Percentiles rank a stretch among this genome's conserved stretches.
phyloP scores from a whole-genome alignment of 371 early-diverging fungal genomes.

The Mucor circinelloides region DNA sequence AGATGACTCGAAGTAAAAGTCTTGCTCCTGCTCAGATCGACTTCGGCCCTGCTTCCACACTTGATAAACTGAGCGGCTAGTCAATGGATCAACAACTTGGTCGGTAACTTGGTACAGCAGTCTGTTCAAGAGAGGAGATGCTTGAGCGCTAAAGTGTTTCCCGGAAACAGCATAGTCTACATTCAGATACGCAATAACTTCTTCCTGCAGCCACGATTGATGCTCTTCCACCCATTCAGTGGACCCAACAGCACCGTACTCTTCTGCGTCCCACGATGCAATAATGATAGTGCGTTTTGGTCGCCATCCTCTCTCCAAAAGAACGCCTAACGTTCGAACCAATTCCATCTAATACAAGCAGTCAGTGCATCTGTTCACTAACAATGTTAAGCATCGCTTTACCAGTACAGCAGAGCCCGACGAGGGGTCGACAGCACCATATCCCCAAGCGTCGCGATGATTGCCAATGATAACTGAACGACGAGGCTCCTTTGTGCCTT shows the following conservation, averaged over 20 bases:
- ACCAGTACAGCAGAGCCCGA: slow-evolving; percentile 66
- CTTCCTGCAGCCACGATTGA: slow-evolving; percentile 51
- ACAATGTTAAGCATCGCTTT: slow-evolving; percentile 2
- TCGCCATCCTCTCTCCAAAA: slow-evolving; percentile 63
- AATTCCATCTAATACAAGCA: slow-evolving; percentile 49
- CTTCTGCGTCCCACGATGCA: slow-evolving; percentile 74
- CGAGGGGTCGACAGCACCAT: slow-evolving; percentile 65
- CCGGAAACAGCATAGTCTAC: slow-evolving; percentile 58
- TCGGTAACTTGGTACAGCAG: slow-evolving; percentile 55
- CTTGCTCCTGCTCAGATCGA: neutral
- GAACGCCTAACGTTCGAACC: slow-evolving; percentile 54
- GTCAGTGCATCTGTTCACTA: neutral
- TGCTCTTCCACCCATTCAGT: slow-evolving; percentile 76
- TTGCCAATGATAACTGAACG: slow-evolving; percentile 61
- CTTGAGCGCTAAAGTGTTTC: slow-evolving; percentile 44
- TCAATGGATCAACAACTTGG: slow-evolving; percentile 48
- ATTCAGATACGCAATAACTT: slow-evolving; percentile 63
- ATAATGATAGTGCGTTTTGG: slow-evolving; percentile 67
- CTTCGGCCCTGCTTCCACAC: slow-evolving; percentile 34
- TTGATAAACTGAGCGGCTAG: slow-evolving; percentile 52
- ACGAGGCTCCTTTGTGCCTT: slow-evolving; percentile 59
- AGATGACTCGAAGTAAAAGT: slow-evolving; percentile 1
- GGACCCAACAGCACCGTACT: slow-evolving; percentile 67
- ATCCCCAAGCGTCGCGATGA: slow-evolving; percentile 71
- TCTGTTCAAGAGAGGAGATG: slow-evolving; percentile 55